These are phyloP conservation scores for Rhodomyrtus psidioides DNA, from an alignment of 441 rosid genomes.

Conservation along the genomic window DNA sequence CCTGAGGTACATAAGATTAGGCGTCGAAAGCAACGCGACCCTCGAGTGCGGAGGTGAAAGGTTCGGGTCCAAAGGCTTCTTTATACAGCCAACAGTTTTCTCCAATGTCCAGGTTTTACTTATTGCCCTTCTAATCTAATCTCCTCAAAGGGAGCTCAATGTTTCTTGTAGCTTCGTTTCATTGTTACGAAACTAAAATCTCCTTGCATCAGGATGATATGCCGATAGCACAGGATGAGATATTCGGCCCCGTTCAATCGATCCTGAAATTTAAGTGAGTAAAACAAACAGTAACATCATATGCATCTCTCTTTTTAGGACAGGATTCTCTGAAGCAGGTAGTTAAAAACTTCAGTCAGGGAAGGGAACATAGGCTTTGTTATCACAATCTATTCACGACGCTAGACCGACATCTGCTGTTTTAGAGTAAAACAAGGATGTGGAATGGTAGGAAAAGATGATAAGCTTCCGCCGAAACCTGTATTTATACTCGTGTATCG, in stretches of 20 bases:
- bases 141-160: neutral
- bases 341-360: neutral
- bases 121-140: neutral
- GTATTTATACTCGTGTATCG: neutral
- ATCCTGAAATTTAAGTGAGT: conserved; percentile 82
- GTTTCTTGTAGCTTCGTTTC: neutral
- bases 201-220: conserved; percentile 54
- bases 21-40: neutral
- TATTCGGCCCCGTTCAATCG: conserved; percentile 89
- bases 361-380: neutral
- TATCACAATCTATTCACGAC: neutral
- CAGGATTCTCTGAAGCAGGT: neutral
- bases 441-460: neutral
- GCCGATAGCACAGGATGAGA: conserved; percentile 81
- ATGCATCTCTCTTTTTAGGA: neutral
- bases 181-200: neutral
- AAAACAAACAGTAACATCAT: neutral
- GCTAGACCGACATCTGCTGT: neutral
- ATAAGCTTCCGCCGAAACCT: neutral
- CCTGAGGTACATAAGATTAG: conserved; percentile 3
- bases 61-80: conserved; percentile 4
- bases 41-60: conserved; percentile 5
- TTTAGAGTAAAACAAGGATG: neutral
- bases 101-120: conserved; percentile 5
- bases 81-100: conserved; percentile 8